These are phyloP conservation scores for Austroboletus niveus DNA, from an alignment of 1,284 basidiomycete species.

Conservation along the genomic window DNA sequence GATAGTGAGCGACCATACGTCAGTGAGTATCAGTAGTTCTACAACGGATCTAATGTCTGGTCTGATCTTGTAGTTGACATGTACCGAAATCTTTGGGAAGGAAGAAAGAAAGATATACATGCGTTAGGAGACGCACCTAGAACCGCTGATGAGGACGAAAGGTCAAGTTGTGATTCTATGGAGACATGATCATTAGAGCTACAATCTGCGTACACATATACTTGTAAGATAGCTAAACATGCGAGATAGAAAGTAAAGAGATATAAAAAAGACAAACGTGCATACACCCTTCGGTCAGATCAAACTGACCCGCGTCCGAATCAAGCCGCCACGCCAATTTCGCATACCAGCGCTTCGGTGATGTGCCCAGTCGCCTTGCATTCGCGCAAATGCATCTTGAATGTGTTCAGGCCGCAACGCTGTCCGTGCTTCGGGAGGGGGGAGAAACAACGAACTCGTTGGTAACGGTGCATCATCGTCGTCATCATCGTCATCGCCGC, in stretches of 20 bases:
- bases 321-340: constrained; percentile 82
- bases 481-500: constrained; percentile 51
- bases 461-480: constrained; percentile 60
- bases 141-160: no score
- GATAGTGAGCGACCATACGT: no score
- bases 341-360: constrained; percentile 79
- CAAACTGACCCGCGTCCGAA: constrained; percentile 76
- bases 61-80: background rate
- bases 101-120: no score
- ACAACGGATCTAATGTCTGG: no score
- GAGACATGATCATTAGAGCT: no score
- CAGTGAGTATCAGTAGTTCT: no score
- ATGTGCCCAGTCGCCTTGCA: constrained; percentile 83
- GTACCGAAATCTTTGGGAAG: background rate
- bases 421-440: constrained; percentile 76
- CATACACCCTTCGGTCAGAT: constrained; percentile 45
- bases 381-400: constrained; percentile 83
- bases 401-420: constrained; percentile 82
- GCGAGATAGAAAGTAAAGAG: background rate
- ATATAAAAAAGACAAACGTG: no score
- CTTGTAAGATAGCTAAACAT: background rate
- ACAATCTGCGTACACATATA: no score
- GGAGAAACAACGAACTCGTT: constrained; percentile 71
- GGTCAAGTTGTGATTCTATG: no score
- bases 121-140: no score